phyloP scores from a whole-genome alignment of 2,329 filamentous ascomycete species.

The Diaporthe ilicicola region DNA sequence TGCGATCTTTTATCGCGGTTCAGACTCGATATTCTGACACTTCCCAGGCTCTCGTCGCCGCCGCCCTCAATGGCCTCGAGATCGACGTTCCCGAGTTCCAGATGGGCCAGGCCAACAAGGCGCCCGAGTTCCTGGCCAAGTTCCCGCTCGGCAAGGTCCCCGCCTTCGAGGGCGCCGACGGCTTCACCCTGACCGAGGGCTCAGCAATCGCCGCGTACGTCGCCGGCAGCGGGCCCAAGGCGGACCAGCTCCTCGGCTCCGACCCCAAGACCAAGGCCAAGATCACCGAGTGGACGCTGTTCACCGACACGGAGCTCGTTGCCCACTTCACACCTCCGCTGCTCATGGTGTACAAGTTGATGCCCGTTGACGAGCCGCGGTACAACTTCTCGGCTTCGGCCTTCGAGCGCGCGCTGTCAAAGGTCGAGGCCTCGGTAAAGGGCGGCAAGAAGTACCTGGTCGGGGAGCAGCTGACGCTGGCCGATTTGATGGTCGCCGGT shows the following conservation, averaged over 20 bases:
- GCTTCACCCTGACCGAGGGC: constrained; percentile 54
- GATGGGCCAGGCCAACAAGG: constrained; percentile 51
- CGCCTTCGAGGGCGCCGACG: constrained; percentile 56
- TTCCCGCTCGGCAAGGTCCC: constrained; percentile 63
- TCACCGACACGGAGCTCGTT: constrained; percentile 48
- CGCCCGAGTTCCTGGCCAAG: constrained; percentile 56
- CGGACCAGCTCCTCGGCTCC: constrained; percentile 53
- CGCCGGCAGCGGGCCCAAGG: constrained; percentile 53
- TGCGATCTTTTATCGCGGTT: constrained; percentile 16
- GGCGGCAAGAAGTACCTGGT: constrained; percentile 48
- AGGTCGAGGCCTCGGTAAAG: constrained; percentile 43
- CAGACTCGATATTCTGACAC: constrained; percentile 9
- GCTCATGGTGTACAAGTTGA: constrained; percentile 42
- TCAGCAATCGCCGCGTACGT: constrained; percentile 58
- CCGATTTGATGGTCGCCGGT: constrained; percentile 47
- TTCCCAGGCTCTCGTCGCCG: constrained; percentile 44
- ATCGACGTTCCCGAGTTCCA: constrained; percentile 49
- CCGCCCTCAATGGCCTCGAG: constrained; percentile 50
- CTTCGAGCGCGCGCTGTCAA: constrained; percentile 42
- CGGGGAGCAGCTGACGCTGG: constrained; percentile 47
- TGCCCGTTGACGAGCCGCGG: constrained; percentile 39
- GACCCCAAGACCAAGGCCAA: constrained; percentile 50
- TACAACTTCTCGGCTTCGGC: constrained; percentile 35
- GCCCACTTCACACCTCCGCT: constrained; percentile 36
- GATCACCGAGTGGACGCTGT: constrained; percentile 56